Evolutionary conservation across 225 moss, liverwort and hornwort species (phyloP).

Genomic region (Bryum argenteum): DNA sequence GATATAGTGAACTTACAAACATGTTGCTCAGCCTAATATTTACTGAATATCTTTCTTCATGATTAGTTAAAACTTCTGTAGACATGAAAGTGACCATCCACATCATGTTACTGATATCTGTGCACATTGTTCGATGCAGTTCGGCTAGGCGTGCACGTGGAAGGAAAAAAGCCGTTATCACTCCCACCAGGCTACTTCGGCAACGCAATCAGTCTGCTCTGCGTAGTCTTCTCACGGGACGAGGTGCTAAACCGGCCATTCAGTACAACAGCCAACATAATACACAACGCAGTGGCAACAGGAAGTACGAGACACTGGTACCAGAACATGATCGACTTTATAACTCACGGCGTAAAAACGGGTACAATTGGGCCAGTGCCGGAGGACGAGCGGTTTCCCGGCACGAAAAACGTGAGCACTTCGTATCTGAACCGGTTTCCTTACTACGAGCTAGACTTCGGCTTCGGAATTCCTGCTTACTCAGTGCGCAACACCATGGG

Average conservation of each 20-base stretch:
- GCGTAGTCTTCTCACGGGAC: conserved; percentile 7
- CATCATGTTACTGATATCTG: too few relatives aligned
- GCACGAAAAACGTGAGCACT: not conserved
- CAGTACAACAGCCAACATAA: conserved; percentile 14
- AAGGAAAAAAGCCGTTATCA: conserved; percentile 35
- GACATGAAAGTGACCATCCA: too few relatives aligned
- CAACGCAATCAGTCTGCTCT: conserved; percentile 22
- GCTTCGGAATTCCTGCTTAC: conserved; percentile 33
- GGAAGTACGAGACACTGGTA: conserved; percentile 28
- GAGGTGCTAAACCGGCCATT: conserved; percentile 26
- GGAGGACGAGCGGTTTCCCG: not conserved
- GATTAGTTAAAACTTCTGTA: too few relatives aligned
- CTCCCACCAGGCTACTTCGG: conserved; percentile 48
- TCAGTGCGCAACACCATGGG: conserved; percentile 41
- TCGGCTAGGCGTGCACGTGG: conserved; percentile 21
- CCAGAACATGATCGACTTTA: conserved; percentile 29
- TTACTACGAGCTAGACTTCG: conserved; percentile 53
- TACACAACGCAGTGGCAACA: conserved; percentile 6
- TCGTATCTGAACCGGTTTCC: conserved; percentile 40
- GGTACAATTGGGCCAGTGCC: rapidly evolving
- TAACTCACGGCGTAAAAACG: not conserved
- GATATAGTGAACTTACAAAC: too few relatives aligned
- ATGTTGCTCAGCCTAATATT: too few relatives aligned
- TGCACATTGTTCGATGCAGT: not conserved
- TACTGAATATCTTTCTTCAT: too few relatives aligned